Evolutionary conservation across 2,329 filamentous ascomycete genomes (phyloP), one percentile per base, ranked within the genome.

Genomic region (Cytospora schulzeri): DNA sequence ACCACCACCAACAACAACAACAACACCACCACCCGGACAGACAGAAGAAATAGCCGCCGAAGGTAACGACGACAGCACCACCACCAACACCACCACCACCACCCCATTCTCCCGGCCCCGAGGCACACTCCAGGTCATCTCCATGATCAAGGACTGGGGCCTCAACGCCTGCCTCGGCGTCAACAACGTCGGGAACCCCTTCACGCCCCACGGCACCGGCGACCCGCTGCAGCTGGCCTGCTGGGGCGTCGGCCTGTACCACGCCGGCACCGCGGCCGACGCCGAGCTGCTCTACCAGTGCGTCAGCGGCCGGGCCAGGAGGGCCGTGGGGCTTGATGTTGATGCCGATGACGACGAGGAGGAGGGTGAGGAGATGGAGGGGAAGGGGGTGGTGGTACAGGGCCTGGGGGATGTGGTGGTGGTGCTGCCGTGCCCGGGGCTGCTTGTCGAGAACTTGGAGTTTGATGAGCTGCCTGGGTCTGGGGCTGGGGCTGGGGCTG

Each of bases 181-280:
- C 45, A 91, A 91, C 71, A 92, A 92, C 70, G 84, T 92, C 17
- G 89, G 89, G 22, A 92, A 92, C 71, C 88, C 89, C 0, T 91
- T 92, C 70, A 91, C 89, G 8, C 89, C 89, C 0, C 85, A 88
- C 70, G 89, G 89, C 0, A 85, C 79, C 22, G 87, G 83, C 48
- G 89, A 91, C 75, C 89, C 89, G 1, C 72, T 92, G 57, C 79
- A 79, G 50, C 76, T 91, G 52, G 88, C 88, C 24, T 85, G 82
- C 68, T 76, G 88, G 60, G 85, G 85, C 1, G 85, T 91, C 0
- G 88, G 87, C 0, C 71, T 91, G 4, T 91, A 91, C 70, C 88
- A 91, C 66, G 83, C 85, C 1, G 88, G 88, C 0, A 89, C 86
- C 1, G 81, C 80, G 65, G 71, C 75, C 19, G 87, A 89, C 71